Evolutionary conservation across 352 stramenopile species (phyloP).

Genomic region (Pilasporangium apinafurcum): DNA sequence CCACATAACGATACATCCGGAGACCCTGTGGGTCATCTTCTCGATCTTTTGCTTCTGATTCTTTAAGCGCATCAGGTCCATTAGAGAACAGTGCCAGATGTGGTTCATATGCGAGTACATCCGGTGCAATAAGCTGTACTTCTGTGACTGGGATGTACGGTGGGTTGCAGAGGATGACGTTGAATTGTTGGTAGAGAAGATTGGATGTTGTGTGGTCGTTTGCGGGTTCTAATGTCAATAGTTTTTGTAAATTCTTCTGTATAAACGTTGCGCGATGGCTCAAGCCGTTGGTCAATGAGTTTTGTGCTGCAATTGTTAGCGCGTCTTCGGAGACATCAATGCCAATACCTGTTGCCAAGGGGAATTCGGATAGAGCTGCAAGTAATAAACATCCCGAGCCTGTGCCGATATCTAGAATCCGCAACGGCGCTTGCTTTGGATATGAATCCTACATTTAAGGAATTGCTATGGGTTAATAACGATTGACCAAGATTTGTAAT

Average conservation of each 20-base stretch:
- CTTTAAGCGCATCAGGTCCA: slow-evolving; percentile 10
- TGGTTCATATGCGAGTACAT: slow-evolving; percentile 63
- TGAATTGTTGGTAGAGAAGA: slow-evolving; percentile 33
- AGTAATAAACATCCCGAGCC: slow-evolving; percentile 65
- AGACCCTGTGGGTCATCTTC: slow-evolving; percentile 24
- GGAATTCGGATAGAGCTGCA: slow-evolving; percentile 53
- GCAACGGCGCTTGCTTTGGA: slow-evolving; percentile 18
- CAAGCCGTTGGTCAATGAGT: slow-evolving; percentile 22
- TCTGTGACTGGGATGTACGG: slow-evolving; percentile 63
- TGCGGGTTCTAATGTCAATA: not conserved
- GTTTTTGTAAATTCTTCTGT: slow-evolving; percentile 23
- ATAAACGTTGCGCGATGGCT: slow-evolving; percentile 13
- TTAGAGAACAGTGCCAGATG: slow-evolving; percentile 69
- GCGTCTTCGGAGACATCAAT: slow-evolving; percentile 53
- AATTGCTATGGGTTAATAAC: not conserved
- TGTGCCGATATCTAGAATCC: slow-evolving; percentile 67
- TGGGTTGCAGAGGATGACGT: slow-evolving; percentile 69
- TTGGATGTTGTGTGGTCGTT: not conserved
- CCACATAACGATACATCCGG: slow-evolving; percentile 43
- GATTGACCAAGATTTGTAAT: not conserved
- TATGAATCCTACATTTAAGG: slow-evolving; percentile 37
- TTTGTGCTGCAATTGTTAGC: slow-evolving; percentile 42
- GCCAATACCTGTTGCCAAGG: slow-evolving; percentile 36
- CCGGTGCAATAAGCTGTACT: slow-evolving; percentile 38
- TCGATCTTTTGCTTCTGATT: not conserved